Percentiles rank a stretch among this genome's conserved stretches.
phyloP scores from a whole-genome alignment of 257 asterid species.

The Solanum chiquidenum region DNA sequence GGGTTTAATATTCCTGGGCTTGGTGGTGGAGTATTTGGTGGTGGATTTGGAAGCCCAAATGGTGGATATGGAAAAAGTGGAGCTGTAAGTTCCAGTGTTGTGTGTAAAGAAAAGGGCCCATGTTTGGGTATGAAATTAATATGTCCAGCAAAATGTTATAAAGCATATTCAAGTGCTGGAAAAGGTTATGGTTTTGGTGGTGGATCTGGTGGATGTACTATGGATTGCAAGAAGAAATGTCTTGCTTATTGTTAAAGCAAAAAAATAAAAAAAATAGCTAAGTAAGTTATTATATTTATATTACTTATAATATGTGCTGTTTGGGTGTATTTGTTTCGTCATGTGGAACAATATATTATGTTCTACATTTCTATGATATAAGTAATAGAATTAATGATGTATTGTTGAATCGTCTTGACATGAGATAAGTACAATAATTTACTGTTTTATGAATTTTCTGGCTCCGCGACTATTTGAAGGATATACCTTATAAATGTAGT shows the following conservation, averaged over 20 bases:
- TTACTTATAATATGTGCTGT: neutral
- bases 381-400: neutral
- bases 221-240: slow-evolving; percentile 77
- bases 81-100: slow-evolving; percentile 21
- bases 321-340: neutral
- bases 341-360: neutral
- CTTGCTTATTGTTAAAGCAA: slow-evolving; percentile 43
- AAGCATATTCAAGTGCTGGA: slow-evolving; percentile 57
- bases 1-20: slow-evolving; percentile 66
- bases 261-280: neutral
- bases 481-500: neutral
- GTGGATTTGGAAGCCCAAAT: slow-evolving; percentile 64
- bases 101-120: slow-evolving; percentile 61
- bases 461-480: neutral
- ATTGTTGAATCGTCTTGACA: neutral
- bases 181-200: slow-evolving; percentile 84
- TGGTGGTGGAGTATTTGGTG: slow-evolving; percentile 63
- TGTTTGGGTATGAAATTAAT: slow-evolving; percentile 60
- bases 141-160: slow-evolving; percentile 85
- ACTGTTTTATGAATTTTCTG: neutral
- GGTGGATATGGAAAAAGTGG: slow-evolving; percentile 57
- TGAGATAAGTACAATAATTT: neutral
- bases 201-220: slow-evolving; percentile 85
- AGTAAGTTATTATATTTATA: neutral
- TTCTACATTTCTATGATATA: neutral